Evolutionary conservation across 140 eudicot genomes (phyloP).

Genomic region (Erigeron philadelphicus): DNA sequence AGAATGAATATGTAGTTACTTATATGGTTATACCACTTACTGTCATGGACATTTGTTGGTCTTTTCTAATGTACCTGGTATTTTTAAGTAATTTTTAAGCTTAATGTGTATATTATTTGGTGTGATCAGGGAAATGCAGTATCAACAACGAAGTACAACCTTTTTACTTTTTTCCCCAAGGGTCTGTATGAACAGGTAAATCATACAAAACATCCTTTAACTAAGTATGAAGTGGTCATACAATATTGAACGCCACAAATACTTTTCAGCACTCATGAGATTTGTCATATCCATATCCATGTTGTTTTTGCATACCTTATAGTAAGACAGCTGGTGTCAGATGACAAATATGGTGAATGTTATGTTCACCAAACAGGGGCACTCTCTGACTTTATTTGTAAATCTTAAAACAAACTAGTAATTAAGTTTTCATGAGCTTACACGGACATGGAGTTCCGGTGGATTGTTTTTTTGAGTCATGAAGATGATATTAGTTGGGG

Average conservation of each 20-base stretch:
- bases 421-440: not conserved
- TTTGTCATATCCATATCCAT: not conserved
- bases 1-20: not conserved
- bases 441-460: not conserved
- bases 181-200: conserved; percentile 96
- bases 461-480: not conserved
- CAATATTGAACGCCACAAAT: not conserved
- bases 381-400: not conserved
- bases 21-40: no score
- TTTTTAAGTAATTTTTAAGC: not conserved
- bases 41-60: not conserved
- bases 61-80: conserved; percentile 3
- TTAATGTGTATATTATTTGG: conserved; percentile 22
- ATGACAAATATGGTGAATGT: not conserved
- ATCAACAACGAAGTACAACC: conserved; percentile 93
- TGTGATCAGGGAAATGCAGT: conserved; percentile 82
- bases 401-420: not conserved
- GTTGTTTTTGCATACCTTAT: not conserved
- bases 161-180: conserved; percentile 74
- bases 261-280: not conserved
- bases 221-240: conserved; percentile 6
- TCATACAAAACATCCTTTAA: conserved; percentile 3
- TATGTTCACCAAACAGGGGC: not conserved
- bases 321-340: not conserved
- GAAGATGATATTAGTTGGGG: conserved; percentile 17